Conservation (phyloP, 2,329 filamentous ascomycete species). For the Xylaria multiplex region DNA sequence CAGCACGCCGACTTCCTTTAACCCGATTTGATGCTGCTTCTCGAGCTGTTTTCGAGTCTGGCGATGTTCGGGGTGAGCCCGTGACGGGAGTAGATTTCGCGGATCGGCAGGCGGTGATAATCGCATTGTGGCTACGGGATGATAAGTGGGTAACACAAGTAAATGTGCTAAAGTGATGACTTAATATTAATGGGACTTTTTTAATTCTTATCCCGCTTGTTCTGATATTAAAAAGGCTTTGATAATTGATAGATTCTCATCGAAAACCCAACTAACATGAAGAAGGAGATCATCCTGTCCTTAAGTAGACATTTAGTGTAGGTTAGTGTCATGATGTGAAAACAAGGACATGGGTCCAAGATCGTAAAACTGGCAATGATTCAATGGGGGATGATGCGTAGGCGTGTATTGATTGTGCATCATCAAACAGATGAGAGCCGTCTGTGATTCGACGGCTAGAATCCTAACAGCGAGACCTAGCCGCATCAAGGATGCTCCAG, state of each 20-base stretch:
- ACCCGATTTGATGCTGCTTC: slow-evolving; percentile 55
- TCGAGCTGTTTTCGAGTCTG: slow-evolving; percentile 53
- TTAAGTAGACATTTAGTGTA: slow-evolving; percentile 12
- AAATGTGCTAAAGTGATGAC: not conserved
- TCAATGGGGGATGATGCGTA: not conserved
- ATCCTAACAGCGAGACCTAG: not conserved
- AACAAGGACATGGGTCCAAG: slow-evolving; percentile 8
- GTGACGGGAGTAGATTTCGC: slow-evolving; percentile 50
- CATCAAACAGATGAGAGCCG: slow-evolving; percentile 13
- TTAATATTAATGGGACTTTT: not conserved
- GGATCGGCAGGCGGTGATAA: slow-evolving; percentile 35
- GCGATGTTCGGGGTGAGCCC: slow-evolving; percentile 53
- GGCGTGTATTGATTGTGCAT: slow-evolving; percentile 2
- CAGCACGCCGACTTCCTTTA: slow-evolving; percentile 49
- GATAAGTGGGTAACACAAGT: not conserved
- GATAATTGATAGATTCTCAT: not conserved
- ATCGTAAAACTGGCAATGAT: not conserved
- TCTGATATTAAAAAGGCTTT: not conserved
- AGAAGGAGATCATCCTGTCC: not conserved
- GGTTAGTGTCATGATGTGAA: slow-evolving; percentile 13
- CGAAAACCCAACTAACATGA: too few species aligned
- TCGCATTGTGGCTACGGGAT: slow-evolving; percentile 21
- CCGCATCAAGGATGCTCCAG: not conserved
- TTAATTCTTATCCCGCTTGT: slow-evolving; percentile 3
- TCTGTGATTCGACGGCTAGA: slow-evolving; percentile 18